Evolutionary conservation across 352 stramenopile species (phyloP).

Genomic region (Globisporangium okanoganense): DNA sequence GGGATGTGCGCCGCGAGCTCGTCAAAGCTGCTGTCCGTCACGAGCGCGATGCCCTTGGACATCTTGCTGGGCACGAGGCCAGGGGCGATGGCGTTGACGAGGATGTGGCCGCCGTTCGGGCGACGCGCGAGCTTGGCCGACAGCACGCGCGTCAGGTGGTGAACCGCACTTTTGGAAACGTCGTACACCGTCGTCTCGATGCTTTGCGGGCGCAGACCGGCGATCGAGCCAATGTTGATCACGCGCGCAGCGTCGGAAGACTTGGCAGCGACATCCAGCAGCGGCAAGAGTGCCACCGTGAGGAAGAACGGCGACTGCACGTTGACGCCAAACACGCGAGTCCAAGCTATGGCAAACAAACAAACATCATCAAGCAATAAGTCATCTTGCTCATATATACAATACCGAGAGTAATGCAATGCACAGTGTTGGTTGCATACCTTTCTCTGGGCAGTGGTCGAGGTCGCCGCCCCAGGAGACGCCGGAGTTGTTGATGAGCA

Average conservation of each 20-base stretch:
- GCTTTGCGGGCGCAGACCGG: conserved; percentile 80
- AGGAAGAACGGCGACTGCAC: conserved; percentile 95
- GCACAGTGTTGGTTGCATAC: conserved; percentile 8
- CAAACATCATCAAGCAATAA: neutral
- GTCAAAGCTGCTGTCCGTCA: neutral
- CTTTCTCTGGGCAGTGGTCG: conserved; percentile 29
- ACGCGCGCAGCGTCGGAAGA: conserved; percentile 44
- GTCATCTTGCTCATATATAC: neutral
- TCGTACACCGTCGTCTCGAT: conserved; percentile 94
- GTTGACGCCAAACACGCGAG: conserved; percentile 92
- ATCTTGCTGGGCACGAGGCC: conserved; percentile 91
- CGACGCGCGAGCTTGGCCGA: conserved; percentile 86
- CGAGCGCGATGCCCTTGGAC: conserved; percentile 24
- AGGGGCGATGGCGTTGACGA: conserved; percentile 94
- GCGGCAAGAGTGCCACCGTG: conserved; percentile 85
- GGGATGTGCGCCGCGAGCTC: neutral
- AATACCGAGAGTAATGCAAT: neutral
- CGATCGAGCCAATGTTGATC: conserved; percentile 76
- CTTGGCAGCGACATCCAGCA: conserved; percentile 73
- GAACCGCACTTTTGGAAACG: conserved; percentile 92
- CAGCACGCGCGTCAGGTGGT: conserved; percentile 92
- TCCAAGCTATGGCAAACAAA: conserved; percentile 55
- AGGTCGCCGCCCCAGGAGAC: conserved; percentile 47
- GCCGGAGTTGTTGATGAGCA: conserved; percentile 96
- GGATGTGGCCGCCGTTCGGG: conserved; percentile 84